Base-by-base conservation (phyloP, 768 basidiomycete species). In the Coprinopsis marcescibilis region DNA sequence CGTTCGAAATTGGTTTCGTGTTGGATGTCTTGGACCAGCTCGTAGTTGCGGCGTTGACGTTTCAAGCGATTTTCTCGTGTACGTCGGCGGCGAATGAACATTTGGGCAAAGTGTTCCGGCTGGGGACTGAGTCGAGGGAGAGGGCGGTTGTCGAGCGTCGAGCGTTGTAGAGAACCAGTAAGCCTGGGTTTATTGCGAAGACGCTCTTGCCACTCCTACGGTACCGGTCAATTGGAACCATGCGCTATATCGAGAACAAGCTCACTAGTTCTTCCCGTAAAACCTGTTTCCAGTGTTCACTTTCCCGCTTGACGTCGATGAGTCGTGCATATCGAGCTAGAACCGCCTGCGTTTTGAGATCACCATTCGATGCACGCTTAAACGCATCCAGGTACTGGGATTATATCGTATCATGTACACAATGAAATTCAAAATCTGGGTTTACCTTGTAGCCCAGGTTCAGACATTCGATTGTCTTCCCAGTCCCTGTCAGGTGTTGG, bases 111-210 rank as follows among this genome's bases (percentile, higher is more conserved):
- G n/a, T 74, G 69, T 3, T 65, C 55, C 0, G 94, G 93, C 52
- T 95, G 90, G 1, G 88, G 89, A 32, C 75, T 79, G 54, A 96
- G 67, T 0, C 88, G 79, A 0, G 90, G 90, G 12, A 96, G 73
- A 1, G 90, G 88, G 0, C 65, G 70, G 58, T 90, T 79, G 63
- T 65, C 78, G 6, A 77, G 43, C 0, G 83, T 72, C 0, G 89
- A 76, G 10, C 78, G 79, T n/a, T 90, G 59, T 59, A 78, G 77
- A 1, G 71, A 74, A 3, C 89, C 86, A 5, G 87, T 90, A 49
- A 90, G 63, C 26, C 84, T 81, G 11, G 86, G 82, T 3, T 81
- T 76, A 17, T 69, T 75, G 29, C 67, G 72, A 30, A 85, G 65
- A 19, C 68, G 67, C 6, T 69, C 55, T 48, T 73, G 72, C 70